A percentile compares a stretch with the other conserved stretches of the same genome.
phyloP scores from a whole-genome alignment of 148 eudicot species.

The Silene conica region DNA sequence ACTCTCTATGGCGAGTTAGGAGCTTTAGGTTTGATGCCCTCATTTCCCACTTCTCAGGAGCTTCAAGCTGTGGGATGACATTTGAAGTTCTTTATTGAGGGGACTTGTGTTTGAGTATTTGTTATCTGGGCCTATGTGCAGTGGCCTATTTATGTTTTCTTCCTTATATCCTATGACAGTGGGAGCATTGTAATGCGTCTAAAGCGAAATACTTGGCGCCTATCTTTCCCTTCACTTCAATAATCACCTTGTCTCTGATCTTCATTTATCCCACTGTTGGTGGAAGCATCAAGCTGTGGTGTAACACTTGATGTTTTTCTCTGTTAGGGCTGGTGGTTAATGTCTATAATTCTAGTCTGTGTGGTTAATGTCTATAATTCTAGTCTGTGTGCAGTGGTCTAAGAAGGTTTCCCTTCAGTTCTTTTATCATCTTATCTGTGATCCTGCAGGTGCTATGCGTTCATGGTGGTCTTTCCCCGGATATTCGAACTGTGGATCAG shows the following conservation, averaged over 20 bases:
- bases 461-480: conserved; percentile 99
- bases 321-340: too few relatives aligned
- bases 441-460: conserved; percentile 84
- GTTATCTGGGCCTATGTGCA: not conserved
- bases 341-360: not conserved
- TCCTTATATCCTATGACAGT: too few relatives aligned
- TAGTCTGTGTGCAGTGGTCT: not conserved
- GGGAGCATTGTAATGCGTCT: too few relatives aligned
- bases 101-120: not conserved
- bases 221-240: too few relatives aligned
- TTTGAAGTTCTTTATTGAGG: not conserved
- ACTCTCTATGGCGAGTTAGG: not conserved
- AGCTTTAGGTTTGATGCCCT: not conserved
- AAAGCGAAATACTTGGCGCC: too few relatives aligned
- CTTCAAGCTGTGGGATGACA: not conserved
- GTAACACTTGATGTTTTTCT: too few relatives aligned
- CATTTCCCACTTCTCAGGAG: not conserved
- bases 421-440: conserved; percentile 3
- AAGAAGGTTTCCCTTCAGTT: not conserved
- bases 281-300: too few relatives aligned
- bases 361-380: too few relatives aligned
- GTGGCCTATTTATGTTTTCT: too few relatives aligned
- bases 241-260: too few relatives aligned
- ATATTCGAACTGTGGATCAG: conserved; percentile 93
- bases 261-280: too few relatives aligned